phyloP scores from a whole-genome alignment of 495 filamentous ascomycete species.

The Rhizodiscina lignyota region DNA sequence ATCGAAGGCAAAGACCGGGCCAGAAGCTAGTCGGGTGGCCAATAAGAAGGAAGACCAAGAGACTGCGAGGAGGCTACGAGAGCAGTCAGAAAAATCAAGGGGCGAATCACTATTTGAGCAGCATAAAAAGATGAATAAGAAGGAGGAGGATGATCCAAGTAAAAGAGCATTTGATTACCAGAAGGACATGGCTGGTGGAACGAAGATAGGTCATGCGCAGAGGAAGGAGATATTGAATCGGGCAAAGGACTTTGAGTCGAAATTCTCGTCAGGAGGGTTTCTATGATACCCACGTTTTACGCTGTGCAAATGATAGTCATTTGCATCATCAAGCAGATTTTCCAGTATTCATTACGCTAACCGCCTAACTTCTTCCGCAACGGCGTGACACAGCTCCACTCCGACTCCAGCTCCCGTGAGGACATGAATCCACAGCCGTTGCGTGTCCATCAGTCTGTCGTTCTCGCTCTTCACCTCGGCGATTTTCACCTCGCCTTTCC shows the following conservation, averaged over 20 bases:
- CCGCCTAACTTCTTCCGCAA: slow-evolving; percentile 56
- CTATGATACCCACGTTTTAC: too few relatives aligned
- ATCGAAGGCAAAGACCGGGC: slow-evolving; percentile 20
- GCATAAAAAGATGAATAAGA: slow-evolving; percentile 32
- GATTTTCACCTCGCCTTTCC: slow-evolving; percentile 51
- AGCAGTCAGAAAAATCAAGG: slow-evolving; percentile 44
- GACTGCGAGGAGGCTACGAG: slow-evolving; percentile 35
- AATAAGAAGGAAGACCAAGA: slow-evolving; percentile 21
- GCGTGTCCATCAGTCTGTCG: slow-evolving; percentile 90
- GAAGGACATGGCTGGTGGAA: slow-evolving; percentile 77
- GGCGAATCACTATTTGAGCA: slow-evolving; percentile 45
- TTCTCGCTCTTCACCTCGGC: slow-evolving; percentile 89
- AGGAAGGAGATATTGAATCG: slow-evolving; percentile 63
- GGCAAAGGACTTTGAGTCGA: slow-evolving; percentile 64
- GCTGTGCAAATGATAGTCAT: too few relatives aligned
- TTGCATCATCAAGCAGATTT: too few relatives aligned
- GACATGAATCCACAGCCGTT: slow-evolving; percentile 93
- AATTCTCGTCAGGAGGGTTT: slow-evolving; percentile 69
- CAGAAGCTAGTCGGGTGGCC: slow-evolving; percentile 9
- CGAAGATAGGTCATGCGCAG: slow-evolving; percentile 55
- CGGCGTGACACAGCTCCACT: slow-evolving; percentile 80
- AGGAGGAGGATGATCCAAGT: slow-evolving; percentile 82
- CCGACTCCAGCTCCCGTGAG: slow-evolving; percentile 64
- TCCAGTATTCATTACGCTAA: too few relatives aligned
- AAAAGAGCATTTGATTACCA: slow-evolving; percentile 77